phyloP scores from a whole-genome alignment of 2,329 filamentous ascomycete genomes.

The Gliomastix tumulicola region DNA sequence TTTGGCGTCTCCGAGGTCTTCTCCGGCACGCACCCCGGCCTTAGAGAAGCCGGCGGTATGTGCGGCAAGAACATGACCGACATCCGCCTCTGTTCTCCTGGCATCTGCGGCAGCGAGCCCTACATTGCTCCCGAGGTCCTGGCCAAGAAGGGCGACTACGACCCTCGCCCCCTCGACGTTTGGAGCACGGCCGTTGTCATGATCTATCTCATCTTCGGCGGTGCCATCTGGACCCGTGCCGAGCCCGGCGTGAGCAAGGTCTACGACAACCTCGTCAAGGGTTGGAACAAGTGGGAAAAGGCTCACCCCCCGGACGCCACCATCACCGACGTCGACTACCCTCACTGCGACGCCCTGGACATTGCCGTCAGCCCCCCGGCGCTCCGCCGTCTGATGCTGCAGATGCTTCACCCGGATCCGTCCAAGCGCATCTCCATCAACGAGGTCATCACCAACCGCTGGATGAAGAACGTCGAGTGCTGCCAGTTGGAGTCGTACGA shows the following conservation, averaged over 20 bases:
- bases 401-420: constrained; percentile 79
- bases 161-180: constrained; percentile 74
- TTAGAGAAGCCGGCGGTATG: constrained; percentile 64
- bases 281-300: constrained; percentile 62
- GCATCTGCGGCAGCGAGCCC: constrained; percentile 77
- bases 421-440: constrained; percentile 61
- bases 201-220: constrained; percentile 67
- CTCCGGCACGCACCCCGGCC: constrained; percentile 70
- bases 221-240: constrained; percentile 68
- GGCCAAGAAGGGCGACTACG: constrained; percentile 55
- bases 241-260: constrained; percentile 40
- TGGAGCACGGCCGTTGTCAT: constrained; percentile 84
- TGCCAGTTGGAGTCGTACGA: constrained; percentile 68
- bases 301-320: constrained; percentile 35
- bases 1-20: constrained; percentile 89
- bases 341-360: constrained; percentile 60
- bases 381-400: constrained; percentile 64
- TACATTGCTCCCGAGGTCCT: constrained; percentile 87
- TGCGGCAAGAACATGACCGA: constrained; percentile 69
- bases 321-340: constrained; percentile 55
- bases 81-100: constrained; percentile 65
- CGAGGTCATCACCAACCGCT: constrained; percentile 63
- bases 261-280: constrained; percentile 58
- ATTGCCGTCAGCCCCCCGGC: constrained; percentile 56
- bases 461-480: constrained; percentile 69